Base-by-base conservation (phyloP, 225 moss, liverwort and hornwort genomes). In the Climacium dendroides region DNA sequence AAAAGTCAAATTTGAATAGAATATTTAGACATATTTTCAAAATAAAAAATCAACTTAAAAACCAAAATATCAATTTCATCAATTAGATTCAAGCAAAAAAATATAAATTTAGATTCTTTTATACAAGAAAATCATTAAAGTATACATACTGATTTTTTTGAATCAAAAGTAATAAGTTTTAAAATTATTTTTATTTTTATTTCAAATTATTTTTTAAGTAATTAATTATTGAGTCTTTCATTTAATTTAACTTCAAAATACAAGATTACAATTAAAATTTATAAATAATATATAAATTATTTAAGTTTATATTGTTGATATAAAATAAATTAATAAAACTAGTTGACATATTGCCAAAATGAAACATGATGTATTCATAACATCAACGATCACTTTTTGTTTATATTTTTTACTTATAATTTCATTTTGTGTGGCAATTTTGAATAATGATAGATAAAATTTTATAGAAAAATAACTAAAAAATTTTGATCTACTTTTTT, bases 171-270 rank as follows among this genome's bases (percentile, higher is more conserved):
- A 4, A 9, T 22, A 3, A 9, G 26, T 12, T 30, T 37, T n/a
- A 5, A 1, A 6, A 10, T 11, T 6, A 10, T 10, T 12, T 28
- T 6, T 10, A 22, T 9, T 6, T 12, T 28, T 0, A 52, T 7
- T 52, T 28, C 5, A 53, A 18, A 11, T 28, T 25, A 1, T 5
- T 7, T 23, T 32, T 24, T 30, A 3, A 14, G 25, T 19, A 15
- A 29, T 7, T 43, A 5, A 11, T 39, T 55, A 10, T 10, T 54
- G 8, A 37, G 0, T 35, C 37, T 48, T 48, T 48, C 48, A 48
- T 48, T 48, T 12, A 13, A 48, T 48, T 3, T 48, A 48, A 48
- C 13, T 48, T 48, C 3, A 48, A 48, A 48, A 12, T 48, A 15
- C 8, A 25, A 25, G 0, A 66, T 26, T 53, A 39, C 29, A n/a